Percentiles rank a stretch among this genome's conserved stretches.
Evolutionary conservation across 495 filamentous ascomycete genomes (phyloP).

Genomic region (Aspergillus egyptiacus): DNA sequence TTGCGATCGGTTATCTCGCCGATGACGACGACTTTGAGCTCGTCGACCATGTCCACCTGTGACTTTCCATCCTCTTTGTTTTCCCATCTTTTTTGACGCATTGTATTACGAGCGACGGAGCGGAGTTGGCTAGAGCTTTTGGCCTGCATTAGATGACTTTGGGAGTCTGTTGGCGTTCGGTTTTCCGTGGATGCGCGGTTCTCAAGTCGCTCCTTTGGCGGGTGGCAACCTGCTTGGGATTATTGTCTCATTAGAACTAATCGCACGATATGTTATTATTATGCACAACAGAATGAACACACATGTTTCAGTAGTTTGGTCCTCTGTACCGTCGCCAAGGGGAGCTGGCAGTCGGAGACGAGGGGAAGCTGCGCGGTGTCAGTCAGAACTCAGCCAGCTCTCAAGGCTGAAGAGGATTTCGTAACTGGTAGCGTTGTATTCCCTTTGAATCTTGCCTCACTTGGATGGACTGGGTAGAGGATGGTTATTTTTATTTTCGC

Average conservation of each 20-base stretch:
- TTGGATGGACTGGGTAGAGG: too few relatives aligned
- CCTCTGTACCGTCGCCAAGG: background rate
- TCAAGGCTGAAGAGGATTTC: too few relatives aligned
- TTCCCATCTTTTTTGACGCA: background rate
- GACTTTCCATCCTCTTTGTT: background rate
- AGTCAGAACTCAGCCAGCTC: too few relatives aligned
- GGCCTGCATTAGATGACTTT: slow-evolving; percentile 8
- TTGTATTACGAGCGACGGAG: slow-evolving; percentile 7
- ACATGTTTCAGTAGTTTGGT: too few relatives aligned
- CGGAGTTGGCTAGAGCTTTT: slow-evolving; percentile 16
- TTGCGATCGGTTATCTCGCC: slow-evolving; percentile 28
- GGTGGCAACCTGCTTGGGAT: slow-evolving; percentile 2
- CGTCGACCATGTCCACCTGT: slow-evolving; percentile 25
- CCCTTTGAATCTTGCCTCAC: too few relatives aligned
- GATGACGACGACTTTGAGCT: slow-evolving; percentile 42
- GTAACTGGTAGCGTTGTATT: too few relatives aligned
- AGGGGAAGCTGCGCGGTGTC: too few relatives aligned
- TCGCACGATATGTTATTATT: slow-evolving; percentile 2
- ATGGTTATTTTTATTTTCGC: too few relatives aligned
- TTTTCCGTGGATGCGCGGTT: background rate
- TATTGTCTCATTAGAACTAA: background rate
- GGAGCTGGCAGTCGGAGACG: too few relatives aligned
- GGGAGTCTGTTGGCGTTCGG: slow-evolving; percentile 1
- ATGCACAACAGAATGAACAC: slow-evolving; percentile 12
- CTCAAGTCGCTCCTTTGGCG: slow-evolving; percentile 2